Conservation (phyloP, 2,329 filamentous ascomycete species). For the Paracoccidioides brasiliensis region DNA sequence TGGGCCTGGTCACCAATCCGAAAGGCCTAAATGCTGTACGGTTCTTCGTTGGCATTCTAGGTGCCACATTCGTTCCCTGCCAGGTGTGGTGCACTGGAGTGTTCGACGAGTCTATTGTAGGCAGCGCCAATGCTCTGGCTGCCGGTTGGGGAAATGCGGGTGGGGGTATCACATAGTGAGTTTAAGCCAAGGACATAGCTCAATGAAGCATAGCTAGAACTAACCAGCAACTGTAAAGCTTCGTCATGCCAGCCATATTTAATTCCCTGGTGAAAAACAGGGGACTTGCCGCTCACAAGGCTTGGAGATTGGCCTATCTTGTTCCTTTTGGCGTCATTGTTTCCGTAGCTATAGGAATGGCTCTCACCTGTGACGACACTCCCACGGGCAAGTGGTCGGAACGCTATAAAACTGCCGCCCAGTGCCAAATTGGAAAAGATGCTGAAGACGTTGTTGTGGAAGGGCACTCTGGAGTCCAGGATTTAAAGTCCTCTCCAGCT, state of each 20-base stretch:
- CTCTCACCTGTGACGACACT: constrained; percentile 66
- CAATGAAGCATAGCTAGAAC: not conserved
- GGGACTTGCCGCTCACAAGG: constrained; percentile 50
- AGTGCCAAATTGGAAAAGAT: constrained; percentile 16
- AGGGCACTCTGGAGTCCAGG: constrained; percentile 16
- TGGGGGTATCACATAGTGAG: constrained; percentile 68
- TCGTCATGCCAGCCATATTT: constrained; percentile 83
- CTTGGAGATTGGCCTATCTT: constrained; percentile 76
- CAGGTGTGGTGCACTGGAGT: constrained; percentile 90
- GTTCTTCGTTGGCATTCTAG: constrained; percentile 33
- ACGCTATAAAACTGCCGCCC: constrained; percentile 45
- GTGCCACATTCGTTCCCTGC: constrained; percentile 42
- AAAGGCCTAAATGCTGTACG: constrained; percentile 35
- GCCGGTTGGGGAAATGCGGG: constrained; percentile 79
- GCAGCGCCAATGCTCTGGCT: constrained; percentile 73
- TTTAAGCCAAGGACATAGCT: not conserved
- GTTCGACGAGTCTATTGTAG: constrained; percentile 85
- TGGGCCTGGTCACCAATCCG: constrained; percentile 59
- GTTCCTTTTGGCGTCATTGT: constrained; percentile 70
- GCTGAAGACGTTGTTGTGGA: constrained; percentile 16
- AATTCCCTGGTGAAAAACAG: constrained; percentile 54
- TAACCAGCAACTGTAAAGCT: constrained; percentile 29
- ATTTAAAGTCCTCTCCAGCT: constrained; percentile 13
- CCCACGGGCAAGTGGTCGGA: constrained; percentile 73
- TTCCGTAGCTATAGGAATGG: constrained; percentile 50